A percentile compares a stretch with the other conserved stretches of the same genome.
Evolutionary conservation across 768 basidiomycete species (phyloP).

Genomic region (Pleurotus tuber-regium): DNA sequence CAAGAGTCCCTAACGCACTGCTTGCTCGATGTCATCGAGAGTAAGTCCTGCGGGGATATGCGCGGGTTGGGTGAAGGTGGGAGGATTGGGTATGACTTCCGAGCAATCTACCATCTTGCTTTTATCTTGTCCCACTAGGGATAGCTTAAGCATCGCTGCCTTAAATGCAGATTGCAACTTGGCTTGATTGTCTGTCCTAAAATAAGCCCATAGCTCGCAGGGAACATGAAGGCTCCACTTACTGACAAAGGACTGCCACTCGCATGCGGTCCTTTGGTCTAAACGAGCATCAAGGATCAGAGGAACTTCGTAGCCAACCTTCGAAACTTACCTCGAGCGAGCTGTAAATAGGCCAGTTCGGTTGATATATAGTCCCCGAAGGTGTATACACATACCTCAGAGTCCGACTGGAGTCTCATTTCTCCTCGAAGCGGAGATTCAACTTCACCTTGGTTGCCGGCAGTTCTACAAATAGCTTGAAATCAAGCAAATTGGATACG

Average conservation of each 20-base stretch:
- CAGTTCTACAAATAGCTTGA: slow-evolving; percentile 21
- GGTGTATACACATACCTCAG: slow-evolving; percentile 8
- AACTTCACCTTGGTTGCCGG: slow-evolving; percentile 19
- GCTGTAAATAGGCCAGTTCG: slow-evolving; percentile 6
- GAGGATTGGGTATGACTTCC: slow-evolving; percentile 29
- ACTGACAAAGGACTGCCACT: slow-evolving; percentile 32
- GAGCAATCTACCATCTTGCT: slow-evolving; percentile 28
- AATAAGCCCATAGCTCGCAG: neutral
- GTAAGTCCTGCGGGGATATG: slow-evolving; percentile 22
- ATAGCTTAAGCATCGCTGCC: slow-evolving; percentile 30
- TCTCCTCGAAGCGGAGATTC: slow-evolving; percentile 16
- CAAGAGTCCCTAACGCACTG: neutral
- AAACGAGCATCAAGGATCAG: neutral
- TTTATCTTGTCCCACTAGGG: slow-evolving; percentile 26
- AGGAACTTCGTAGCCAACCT: slow-evolving; percentile 13
- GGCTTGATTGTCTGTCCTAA: slow-evolving; percentile 17
- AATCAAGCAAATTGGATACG: slow-evolving; percentile 1
- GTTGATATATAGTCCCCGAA: too few relatives aligned
- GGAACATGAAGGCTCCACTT: slow-evolving; percentile 2
- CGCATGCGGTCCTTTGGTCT: slow-evolving; percentile 34
- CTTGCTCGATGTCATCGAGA: slow-evolving; percentile 19
- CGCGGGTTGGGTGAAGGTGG: slow-evolving; percentile 15
- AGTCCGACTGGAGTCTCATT: slow-evolving; percentile 18
- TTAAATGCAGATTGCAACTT: slow-evolving; percentile 21
- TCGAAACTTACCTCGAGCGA: slow-evolving; percentile 14